A percentile compares a stretch with the other conserved stretches of the same genome.
Evolutionary conservation across 805 yeast genomes (phyloP).

Genomic region (Schwanniomyces yamadae): DNA sequence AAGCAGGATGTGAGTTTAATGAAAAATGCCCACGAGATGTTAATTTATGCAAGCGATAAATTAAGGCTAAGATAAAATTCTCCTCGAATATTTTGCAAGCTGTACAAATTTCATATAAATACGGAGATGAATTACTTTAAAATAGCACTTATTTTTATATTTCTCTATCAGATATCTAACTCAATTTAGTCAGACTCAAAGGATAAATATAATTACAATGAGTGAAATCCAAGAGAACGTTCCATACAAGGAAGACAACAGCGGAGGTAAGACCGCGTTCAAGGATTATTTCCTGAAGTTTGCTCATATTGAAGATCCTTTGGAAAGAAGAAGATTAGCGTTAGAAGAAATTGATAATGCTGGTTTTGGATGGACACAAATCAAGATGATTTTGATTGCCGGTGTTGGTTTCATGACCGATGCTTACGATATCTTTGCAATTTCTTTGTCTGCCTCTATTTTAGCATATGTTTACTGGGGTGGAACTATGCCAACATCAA

Average conservation of each 20-base stretch:
- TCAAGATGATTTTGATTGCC: slow-evolving; percentile 80
- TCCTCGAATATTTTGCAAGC: too few relatives aligned
- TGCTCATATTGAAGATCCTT: slow-evolving; percentile 79
- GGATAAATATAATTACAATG: slow-evolving; percentile 5
- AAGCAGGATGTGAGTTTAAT: too few relatives aligned
- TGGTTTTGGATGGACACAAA: slow-evolving; percentile 76
- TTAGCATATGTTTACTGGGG: slow-evolving; percentile 73
- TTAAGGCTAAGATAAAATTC: too few relatives aligned
- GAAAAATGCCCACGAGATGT: too few relatives aligned
- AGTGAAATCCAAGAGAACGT: slow-evolving; percentile 8
- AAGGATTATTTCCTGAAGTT: slow-evolving; percentile 79
- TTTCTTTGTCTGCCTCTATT: slow-evolving; percentile 80
- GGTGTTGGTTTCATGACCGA: slow-evolving; percentile 93
- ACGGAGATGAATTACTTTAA: too few relatives aligned
- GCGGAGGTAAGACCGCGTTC: slow-evolving; percentile 85
- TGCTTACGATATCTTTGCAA: slow-evolving; percentile 90
- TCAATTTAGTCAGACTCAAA: too few relatives aligned
- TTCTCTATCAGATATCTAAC: too few relatives aligned
- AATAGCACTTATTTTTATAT: too few relatives aligned
- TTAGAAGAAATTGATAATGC: slow-evolving; percentile 81
- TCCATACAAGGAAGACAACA: slow-evolving; percentile 3
- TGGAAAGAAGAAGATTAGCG: slow-evolving; percentile 84
- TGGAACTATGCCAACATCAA: slow-evolving; percentile 64
- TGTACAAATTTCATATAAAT: too few relatives aligned
- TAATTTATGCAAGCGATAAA: too few relatives aligned